Percentiles rank a stretch among this genome's conserved stretches.
Evolutionary conservation across 495 filamentous ascomycete genomes (phyloP).

Genomic region (Hyaloscypha finlandica): DNA sequence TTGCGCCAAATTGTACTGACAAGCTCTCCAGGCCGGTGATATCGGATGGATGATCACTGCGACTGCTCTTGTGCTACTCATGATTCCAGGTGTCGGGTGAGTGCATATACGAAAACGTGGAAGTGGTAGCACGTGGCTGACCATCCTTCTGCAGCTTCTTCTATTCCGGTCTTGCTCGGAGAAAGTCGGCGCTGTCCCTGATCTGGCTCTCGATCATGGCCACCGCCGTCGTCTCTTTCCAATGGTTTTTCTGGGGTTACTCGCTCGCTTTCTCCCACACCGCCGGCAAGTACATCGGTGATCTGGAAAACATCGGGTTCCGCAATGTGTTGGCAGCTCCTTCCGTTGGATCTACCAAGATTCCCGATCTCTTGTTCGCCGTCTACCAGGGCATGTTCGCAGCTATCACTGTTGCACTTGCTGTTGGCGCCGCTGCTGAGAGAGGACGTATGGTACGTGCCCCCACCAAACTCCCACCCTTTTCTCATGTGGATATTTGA

Average conservation of each 20-base stretch:
- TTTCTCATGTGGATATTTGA: not conserved
- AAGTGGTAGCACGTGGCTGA: slow-evolving; percentile 19
- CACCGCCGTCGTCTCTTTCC: slow-evolving; percentile 86
- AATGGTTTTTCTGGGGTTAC: slow-evolving; percentile 99
- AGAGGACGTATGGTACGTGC: slow-evolving; percentile 72
- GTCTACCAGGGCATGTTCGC: slow-evolving; percentile 99
- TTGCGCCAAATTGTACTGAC: not conserved
- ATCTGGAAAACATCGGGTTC: slow-evolving; percentile 85
- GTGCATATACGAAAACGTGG: slow-evolving; percentile 32
- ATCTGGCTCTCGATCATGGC: slow-evolving; percentile 99
- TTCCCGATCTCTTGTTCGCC: slow-evolving; percentile 90
- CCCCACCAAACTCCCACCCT: not conserved
- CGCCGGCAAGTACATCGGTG: slow-evolving; percentile 80
- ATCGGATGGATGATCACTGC: slow-evolving; percentile 89
- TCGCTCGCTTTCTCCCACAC: slow-evolving; percentile 89
- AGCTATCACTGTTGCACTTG: slow-evolving; percentile 90
- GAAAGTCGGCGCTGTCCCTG: slow-evolving; percentile 92
- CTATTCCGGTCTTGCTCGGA: slow-evolving; percentile 95
- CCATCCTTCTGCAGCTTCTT: slow-evolving; percentile 66
- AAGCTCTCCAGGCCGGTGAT: slow-evolving; percentile 67
- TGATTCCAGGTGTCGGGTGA: slow-evolving; percentile 92
- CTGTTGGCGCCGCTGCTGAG: slow-evolving; percentile 90
- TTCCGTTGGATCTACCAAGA: slow-evolving; percentile 75
- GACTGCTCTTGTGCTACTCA: slow-evolving; percentile 89
- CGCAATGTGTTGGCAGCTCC: slow-evolving; percentile 76